A percentile compares a stretch with the other conserved stretches of the same genome.
These are phyloP conservation scores for Porcisia hertigi DNA, from an alignment of 208 protist species.

Conservation along the genomic window DNA sequence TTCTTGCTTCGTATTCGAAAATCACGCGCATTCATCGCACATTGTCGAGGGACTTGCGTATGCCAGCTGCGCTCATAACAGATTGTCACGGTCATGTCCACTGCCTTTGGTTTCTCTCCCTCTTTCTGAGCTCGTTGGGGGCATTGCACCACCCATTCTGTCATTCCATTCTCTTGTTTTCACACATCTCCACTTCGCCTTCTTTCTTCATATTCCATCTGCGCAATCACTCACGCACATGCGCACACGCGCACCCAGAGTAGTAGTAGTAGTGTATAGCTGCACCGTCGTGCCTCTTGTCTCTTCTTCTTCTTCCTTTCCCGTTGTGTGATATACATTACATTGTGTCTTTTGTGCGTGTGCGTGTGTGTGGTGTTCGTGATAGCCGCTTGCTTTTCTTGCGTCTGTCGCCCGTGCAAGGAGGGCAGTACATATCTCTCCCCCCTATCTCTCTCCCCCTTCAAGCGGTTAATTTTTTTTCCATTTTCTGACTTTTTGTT, in stretches of 20 bases:
- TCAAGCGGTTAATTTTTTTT: not conserved
- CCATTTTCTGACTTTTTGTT: conserved; percentile 11
- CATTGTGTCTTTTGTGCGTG: not conserved
- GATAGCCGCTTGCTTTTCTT: not conserved
- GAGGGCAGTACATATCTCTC: not conserved
- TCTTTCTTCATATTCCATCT: not conserved
- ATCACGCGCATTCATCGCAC: not conserved
- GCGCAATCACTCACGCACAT: not conserved
- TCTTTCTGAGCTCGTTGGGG: not conserved
- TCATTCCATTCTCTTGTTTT: not conserved
- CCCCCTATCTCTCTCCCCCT: not conserved
- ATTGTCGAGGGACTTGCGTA: not conserved
- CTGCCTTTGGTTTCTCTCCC: not conserved
- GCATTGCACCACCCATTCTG: not conserved
- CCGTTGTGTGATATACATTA: not conserved
- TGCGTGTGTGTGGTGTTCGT: not conserved
- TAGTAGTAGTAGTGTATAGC: conserved; percentile 1
- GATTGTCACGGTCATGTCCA: not conserved
- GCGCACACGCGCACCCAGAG: not conserved
- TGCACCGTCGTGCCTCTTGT: not conserved
- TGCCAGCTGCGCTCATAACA: not conserved
- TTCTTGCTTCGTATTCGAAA: not conserved
- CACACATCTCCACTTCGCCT: not conserved
- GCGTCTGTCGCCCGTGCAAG: not conserved
- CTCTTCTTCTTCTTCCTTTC: not conserved